Evolutionary conservation across 169 alveolate species (phyloP), one percentile per base, ranked within the genome.

Genomic region (Cryptosporidium canis): DNA sequence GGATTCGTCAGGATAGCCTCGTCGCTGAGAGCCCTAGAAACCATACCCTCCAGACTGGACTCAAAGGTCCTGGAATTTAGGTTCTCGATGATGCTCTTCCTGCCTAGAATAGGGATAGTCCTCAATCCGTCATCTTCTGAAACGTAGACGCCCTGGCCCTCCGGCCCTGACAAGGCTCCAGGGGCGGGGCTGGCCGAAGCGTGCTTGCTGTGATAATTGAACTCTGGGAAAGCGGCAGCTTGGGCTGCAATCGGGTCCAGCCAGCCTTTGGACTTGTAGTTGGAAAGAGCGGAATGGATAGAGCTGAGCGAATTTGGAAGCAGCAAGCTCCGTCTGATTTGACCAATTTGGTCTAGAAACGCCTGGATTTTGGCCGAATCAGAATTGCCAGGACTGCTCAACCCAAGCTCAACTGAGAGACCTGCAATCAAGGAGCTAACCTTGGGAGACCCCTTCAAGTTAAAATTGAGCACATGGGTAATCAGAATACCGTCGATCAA

Each of bases 1-100:
- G 87, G 87, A 77, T 77, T 77, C 18, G 68, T 58, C 4, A 11
- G 58, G 11, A 77, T 77, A n/a, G 87, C 68, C 14, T n/a, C 56
- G 58, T 77, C 87, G n/a, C 61, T 77, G 14, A 77, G 9, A 21
- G 87, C 68, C 16, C 87, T 65, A 21, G 55, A 39, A 61, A 77
- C 43, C 87, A 77, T 77, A 16, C 72, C 41, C 21, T 58, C 61
- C 58, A 77, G 21, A 58, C 44, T 77, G 7, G 5, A 27, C 18
- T 44, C 18, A 0, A 56, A 77, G 5, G 39, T 44, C 1, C 12
- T 21, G 24, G 18, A n/a, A 9, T 61, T 61, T 12, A 77, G 24
- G 43, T 58, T 77, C 12, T 48, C 47, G 5, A 56, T 61, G 8
- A 77, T 35, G 12, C 14, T 43, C 31, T 55, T 39, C 31, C 47